phyloP scores from a whole-genome alignment of 2,329 filamentous ascomycete genomes.

The Penicillium sp. region DNA sequence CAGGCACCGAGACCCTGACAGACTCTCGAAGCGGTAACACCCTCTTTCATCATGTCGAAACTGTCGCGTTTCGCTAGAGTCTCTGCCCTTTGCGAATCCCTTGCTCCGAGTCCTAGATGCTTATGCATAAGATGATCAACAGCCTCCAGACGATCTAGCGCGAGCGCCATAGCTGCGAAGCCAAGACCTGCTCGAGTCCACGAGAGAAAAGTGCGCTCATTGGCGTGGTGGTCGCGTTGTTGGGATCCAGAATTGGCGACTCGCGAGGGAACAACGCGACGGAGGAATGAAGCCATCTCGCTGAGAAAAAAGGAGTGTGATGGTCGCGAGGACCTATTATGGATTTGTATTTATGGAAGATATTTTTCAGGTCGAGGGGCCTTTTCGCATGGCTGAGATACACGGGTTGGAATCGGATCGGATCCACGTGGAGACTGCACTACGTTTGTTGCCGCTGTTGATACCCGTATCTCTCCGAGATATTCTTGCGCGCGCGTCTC shows the following conservation, averaged over 20 bases:
- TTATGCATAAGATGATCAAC: constrained; percentile 32
- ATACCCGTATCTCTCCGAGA: too few species aligned
- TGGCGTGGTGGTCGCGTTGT: constrained; percentile 38
- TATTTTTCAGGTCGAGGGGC: too few species aligned
- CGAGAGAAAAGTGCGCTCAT: constrained; percentile 40
- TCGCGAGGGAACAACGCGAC: constrained; percentile 26
- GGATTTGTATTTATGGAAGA: background rate
- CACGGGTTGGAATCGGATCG: too few species aligned
- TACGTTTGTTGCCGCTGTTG: background rate
- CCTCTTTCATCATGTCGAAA: background rate
- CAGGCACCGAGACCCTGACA: constrained; percentile 33
- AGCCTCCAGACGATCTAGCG: constrained; percentile 32
- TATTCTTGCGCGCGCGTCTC: too few species aligned
- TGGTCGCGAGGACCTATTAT: background rate
- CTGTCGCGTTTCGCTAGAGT: background rate
- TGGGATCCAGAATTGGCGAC: constrained; percentile 36
- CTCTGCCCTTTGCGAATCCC: background rate
- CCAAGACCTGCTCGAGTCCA: constrained; percentile 39
- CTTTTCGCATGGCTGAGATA: background rate
- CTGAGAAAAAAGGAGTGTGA: background rate
- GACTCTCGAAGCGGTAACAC: constrained; percentile 19
- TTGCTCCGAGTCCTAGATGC: constrained; percentile 11
- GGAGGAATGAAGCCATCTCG: constrained; percentile 22
- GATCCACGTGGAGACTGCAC: constrained; percentile 1
- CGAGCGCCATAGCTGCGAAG: constrained; percentile 36